These are phyloP conservation scores for Onygenales sp. DNA, from an alignment of 2,329 filamentous ascomycete genomes.

Conservation along the genomic window DNA sequence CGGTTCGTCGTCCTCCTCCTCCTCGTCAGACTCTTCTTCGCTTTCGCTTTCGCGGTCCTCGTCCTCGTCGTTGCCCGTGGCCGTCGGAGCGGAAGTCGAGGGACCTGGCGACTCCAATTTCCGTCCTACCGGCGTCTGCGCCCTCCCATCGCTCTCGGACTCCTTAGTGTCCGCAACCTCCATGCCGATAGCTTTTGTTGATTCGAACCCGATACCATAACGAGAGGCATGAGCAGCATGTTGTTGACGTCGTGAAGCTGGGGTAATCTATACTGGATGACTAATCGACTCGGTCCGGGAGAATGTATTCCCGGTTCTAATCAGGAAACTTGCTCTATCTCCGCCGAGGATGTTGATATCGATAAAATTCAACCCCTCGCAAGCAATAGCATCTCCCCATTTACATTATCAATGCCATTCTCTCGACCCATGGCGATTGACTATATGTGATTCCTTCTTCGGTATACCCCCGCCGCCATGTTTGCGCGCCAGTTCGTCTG, in stretches of 20 bases:
- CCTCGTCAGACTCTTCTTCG: slow-evolving; percentile 48
- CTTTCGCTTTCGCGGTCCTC: slow-evolving; percentile 22
- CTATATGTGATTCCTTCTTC: neutral
- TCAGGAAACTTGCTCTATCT: neutral
- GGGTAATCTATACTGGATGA: neutral
- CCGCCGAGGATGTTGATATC: neutral
- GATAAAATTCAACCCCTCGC: neutral
- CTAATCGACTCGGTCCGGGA: neutral
- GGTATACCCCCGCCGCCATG: slow-evolving; percentile 15
- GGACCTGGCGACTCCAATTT: neutral
- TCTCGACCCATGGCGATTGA: neutral
- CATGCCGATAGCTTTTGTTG: slow-evolving; percentile 25
- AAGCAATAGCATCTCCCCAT: neutral
- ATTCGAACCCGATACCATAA: slow-evolving; percentile 5
- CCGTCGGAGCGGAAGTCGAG: neutral
- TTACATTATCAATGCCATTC: too few relatives aligned
- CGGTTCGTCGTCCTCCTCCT: slow-evolving; percentile 76
- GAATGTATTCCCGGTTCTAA: neutral
- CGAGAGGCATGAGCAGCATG: neutral
- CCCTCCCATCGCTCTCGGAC: slow-evolving; percentile 10
- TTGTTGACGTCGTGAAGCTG: neutral
- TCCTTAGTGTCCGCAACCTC: slow-evolving; percentile 27
- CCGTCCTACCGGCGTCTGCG: slow-evolving; percentile 13
- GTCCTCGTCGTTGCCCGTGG: slow-evolving; percentile 17
- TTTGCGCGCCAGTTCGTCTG: slow-evolving; percentile 23